Conservation (phyloP, 148 eudicot species). For the Simmondsia chinensis region DNA sequence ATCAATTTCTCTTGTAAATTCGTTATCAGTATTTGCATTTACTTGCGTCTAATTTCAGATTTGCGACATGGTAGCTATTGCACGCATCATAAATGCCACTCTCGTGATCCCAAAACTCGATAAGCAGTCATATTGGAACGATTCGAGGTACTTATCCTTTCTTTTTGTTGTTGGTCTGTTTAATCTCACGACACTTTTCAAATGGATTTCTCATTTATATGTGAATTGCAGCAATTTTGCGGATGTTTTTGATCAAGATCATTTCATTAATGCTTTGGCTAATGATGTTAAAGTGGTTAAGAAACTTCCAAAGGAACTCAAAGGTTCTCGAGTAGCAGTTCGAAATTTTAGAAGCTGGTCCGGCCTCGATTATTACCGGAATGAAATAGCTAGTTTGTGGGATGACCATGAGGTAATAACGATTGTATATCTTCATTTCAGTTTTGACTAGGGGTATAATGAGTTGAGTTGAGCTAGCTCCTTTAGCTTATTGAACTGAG, state of each 20-base stretch:
- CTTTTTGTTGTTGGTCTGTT: not conserved
- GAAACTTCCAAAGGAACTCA: conserved; percentile 59
- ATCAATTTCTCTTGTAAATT: too few relatives aligned
- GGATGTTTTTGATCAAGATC: conserved; percentile 81
- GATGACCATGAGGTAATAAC: conserved; percentile 63
- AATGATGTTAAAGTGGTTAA: conserved; percentile 66
- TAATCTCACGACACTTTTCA: too few relatives aligned
- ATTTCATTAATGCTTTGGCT: conserved; percentile 72
- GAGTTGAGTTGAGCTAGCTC: too few relatives aligned
- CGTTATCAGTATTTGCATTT: not conserved
- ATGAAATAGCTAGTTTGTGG: conserved; percentile 85
- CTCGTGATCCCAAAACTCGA: conserved; percentile 95
- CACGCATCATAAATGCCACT: conserved; percentile 84
- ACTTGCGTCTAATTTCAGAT: conserved; percentile 43
- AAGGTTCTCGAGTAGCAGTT: conserved; percentile 55
- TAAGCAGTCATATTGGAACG: conserved; percentile 97
- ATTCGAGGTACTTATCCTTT: conserved; percentile 50
- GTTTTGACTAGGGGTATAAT: too few relatives aligned
- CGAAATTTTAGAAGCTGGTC: conserved; percentile 96
- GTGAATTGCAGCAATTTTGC: conserved; percentile 70
- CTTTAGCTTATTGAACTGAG: too few relatives aligned
- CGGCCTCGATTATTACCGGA: conserved; percentile 69
- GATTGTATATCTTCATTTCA: too few relatives aligned
- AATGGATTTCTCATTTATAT: not conserved
- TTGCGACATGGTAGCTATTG: conserved; percentile 99